Conservation (phyloP, 225 moss, liverwort and hornwort genomes). For the Physcomitrium patens region DNA sequence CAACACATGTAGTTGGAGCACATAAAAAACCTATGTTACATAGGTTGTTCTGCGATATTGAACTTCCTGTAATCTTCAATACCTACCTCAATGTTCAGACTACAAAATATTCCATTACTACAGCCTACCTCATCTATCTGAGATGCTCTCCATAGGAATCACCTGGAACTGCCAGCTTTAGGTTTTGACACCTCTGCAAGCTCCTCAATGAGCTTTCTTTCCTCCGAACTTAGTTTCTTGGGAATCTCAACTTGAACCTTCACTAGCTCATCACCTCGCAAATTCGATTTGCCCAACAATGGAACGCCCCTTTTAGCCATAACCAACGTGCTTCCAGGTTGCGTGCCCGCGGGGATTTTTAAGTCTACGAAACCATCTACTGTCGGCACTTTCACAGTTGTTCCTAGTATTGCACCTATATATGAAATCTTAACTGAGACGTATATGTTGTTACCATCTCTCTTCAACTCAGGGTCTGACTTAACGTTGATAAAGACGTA, state of each 20-base stretch:
- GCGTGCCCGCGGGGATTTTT: conserved; percentile 91
- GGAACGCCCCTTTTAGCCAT: conserved; percentile 95
- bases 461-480: conserved; percentile 84
- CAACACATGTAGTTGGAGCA: conserved; percentile 20
- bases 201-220: conserved; percentile 87
- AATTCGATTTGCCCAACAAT: conserved; percentile 76
- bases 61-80: conserved; percentile 24
- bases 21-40: conserved; percentile 11
- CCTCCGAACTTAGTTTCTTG: conserved; percentile 79
- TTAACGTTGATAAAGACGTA: conserved; percentile 95
- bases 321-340: conserved; percentile 92
- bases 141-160: conserved; percentile 25
- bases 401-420: conserved; percentile 92
- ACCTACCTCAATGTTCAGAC: conserved; percentile 42
- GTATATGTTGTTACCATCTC: conserved; percentile 92
- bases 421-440: conserved; percentile 86
- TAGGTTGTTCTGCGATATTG: conserved; percentile 22
- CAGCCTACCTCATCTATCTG: conserved; percentile 22
- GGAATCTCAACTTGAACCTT: conserved; percentile 94
- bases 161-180: conserved; percentile 69
- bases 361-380: conserved; percentile 92
- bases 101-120: conserved; percentile 46
- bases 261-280: conserved; percentile 91
- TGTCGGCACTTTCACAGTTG: conserved; percentile 90
- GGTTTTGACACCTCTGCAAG: conserved; percentile 86